These are phyloP conservation scores for Thermothelomyces thermophilus DNA, from an alignment of 2,329 filamentous ascomycete genomes.

Conservation along the genomic window DNA sequence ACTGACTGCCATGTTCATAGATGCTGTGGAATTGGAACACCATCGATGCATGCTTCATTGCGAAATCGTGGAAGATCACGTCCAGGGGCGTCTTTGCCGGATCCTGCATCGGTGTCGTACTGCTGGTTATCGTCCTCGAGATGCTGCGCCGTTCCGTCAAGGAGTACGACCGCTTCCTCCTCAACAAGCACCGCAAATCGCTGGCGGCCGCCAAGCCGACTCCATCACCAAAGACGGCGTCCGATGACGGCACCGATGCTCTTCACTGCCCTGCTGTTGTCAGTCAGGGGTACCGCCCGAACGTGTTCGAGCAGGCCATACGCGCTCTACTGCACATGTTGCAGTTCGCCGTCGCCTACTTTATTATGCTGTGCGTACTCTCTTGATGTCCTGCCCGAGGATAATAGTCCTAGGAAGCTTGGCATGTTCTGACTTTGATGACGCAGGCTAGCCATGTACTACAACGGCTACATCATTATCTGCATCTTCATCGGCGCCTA, in stretches of 20 bases:
- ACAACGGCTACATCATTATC: conserved; percentile 70
- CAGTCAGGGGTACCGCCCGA: conserved; percentile 45
- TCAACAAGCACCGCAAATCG: conserved; percentile 41
- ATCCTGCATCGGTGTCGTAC: conserved; percentile 69
- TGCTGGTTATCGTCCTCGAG: conserved; percentile 68
- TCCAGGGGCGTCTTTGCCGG: conserved; percentile 68
- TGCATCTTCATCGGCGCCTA: conserved; percentile 73
- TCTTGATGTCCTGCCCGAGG: too few species aligned
- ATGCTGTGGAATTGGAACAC: conserved; percentile 80
- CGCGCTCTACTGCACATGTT: conserved; percentile 62
- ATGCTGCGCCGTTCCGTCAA: conserved; percentile 62
- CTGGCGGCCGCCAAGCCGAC: conserved; percentile 10
- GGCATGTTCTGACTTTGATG: not conserved
- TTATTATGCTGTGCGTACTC: conserved; percentile 58
- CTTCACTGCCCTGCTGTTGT: conserved; percentile 2
- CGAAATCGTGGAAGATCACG: conserved; percentile 61
- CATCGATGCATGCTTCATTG: conserved; percentile 66
- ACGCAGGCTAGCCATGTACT: conserved; percentile 48
- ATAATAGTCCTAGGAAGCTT: too few species aligned
- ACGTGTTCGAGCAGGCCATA: conserved; percentile 56
- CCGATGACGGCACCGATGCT: conserved; percentile 8
- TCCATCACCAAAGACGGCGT: conserved; percentile 20
- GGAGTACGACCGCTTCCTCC: conserved; percentile 64
- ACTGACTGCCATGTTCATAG: conserved; percentile 33
- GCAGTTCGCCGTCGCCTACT: conserved; percentile 70